Evolutionary conservation across 768 basidiomycete species (phyloP), one percentile per base, ranked within the genome.

Genomic region (Paxillus involutus): DNA sequence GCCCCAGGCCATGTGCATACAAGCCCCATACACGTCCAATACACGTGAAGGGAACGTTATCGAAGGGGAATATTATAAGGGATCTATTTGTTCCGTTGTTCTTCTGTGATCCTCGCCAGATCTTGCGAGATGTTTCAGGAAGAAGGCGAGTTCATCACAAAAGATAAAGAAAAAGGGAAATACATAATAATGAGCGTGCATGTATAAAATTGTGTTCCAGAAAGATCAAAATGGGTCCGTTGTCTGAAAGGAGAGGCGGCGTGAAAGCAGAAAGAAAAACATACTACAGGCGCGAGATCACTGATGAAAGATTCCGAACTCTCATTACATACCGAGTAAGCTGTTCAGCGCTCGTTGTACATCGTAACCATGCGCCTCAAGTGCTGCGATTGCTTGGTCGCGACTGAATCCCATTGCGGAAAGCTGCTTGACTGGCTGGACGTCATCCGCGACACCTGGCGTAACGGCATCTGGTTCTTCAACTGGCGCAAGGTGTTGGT

Each of bases 341-440:
- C 81, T 86, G 67, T 94, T 91, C 53, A 93, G 71, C 16, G 92
- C 88, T 64, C 77, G 82, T 61, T 77, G 85, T 36, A 96, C 80
- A 67, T 94, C 88, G 64, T 96, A 97, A 51, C 84, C 85, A 65
- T 89, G 77, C 53, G 81, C 85, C 70, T 96, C 95, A 6, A 98
- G 77, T 12, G 95, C 93, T 12, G 79, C 80, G 7, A 98, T 82
- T 0, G 92, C 91, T 66, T 94, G 86, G 14, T 75, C 70, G 40
- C 95, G 82, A 57, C 81, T 86, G 76, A 98, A 98, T 24, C 96
- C 96, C 94, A 98, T 97, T 17, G 80, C 81, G 44, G 84, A 85
- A 39, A 98, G 75, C 65, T 89, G 85, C 64, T 85, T 89, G 19
- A 94, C 88, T 2, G 85, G 74, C 57, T 86, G 84, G 12, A 85